Evolutionary conservation across 257 asterid species (phyloP).

Genomic region (Scutellaria minor): DNA sequence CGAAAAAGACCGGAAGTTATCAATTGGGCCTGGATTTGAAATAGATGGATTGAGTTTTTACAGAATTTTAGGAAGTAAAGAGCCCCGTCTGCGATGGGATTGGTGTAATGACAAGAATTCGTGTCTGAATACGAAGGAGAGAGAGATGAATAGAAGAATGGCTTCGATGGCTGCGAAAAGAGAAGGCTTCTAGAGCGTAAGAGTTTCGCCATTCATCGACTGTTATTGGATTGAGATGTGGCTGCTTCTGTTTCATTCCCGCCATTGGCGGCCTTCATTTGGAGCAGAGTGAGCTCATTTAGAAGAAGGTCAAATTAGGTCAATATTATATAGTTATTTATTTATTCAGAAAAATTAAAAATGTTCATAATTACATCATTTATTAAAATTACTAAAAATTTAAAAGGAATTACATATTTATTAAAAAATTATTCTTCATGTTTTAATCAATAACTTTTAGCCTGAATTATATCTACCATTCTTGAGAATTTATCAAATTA

Average conservation of each 20-base stretch:
- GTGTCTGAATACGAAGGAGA: conserved; percentile 26
- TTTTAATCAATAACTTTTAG: too few relatives aligned
- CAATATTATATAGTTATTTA: neutral
- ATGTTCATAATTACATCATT: too few relatives aligned
- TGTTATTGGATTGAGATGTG: conserved; percentile 9
- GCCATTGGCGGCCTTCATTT: conserved; percentile 46
- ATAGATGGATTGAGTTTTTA: conserved; percentile 44
- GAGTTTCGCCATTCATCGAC: conserved; percentile 47
- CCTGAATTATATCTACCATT: too few relatives aligned
- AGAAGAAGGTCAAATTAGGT: conserved; percentile 13
- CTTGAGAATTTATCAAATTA: too few relatives aligned
- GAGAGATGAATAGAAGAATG: conserved; percentile 31
- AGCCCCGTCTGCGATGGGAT: conserved; percentile 35
- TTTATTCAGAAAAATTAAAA: too few relatives aligned
- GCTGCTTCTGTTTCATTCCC: conserved; percentile 32
- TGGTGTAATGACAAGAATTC: neutral
- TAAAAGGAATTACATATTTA: too few relatives aligned
- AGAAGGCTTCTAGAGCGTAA: conserved; percentile 38
- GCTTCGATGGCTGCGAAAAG: conserved; percentile 33
- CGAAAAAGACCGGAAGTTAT: conserved; percentile 61
- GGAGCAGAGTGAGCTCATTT: conserved; percentile 4
- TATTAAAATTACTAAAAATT: too few relatives aligned
- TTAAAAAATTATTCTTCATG: too few relatives aligned
- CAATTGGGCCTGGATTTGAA: conserved; percentile 66
- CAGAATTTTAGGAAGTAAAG: conserved; percentile 54